Base-by-base conservation (phyloP, 192 early-diverging fungal genomes). In the Rhizophagus prolifer region DNA sequence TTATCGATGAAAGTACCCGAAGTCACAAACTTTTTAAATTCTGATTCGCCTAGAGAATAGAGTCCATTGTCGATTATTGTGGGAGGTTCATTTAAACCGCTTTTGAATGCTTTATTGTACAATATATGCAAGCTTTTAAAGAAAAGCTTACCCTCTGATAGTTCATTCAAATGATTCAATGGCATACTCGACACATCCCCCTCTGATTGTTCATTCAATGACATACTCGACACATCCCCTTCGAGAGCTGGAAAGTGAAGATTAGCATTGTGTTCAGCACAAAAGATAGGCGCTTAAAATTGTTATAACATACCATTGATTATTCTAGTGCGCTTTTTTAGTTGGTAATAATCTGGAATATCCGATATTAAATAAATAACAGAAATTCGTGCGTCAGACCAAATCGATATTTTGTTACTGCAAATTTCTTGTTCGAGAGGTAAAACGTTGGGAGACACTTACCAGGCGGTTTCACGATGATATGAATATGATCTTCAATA, bases 1-100 rank as follows among this genome's bases (percentile, higher is more conserved):
- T 76, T 76, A 38, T 76, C 75, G 0, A 76, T 46, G 31, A 76
- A 70, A 70, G 28, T 21, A 44, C 69, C 46, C 23, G 69, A 70
- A 8, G 26, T 70, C 10, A 70, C 12, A 30, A 70, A 70, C 28
- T 31, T 50, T 4, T 12, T 13, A 70, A 70, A 70, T 25, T 70
- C 26, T 25, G 69, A 50, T 54, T 28, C 46, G 46, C 69, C 69
- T 21, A 44, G 46, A 70, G 23, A 4, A 70, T 70, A 70, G 4
- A 0, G 0, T 7, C 47, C 69, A 25, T 30, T 58, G 0, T 47
- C 47, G 54, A 70, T 70, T 70, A 70, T 44, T 21, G 26, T 50
- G 69, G 69, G 23, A 19, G 26, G 23, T 54, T 70, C 69, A 47
- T 31, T 58, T 9, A 54, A 54, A 4, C 13, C 46, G 0, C 26